phyloP scores from a whole-genome alignment of 1,139 yeast genomes.

The Citeromyces hawaiiensis region DNA sequence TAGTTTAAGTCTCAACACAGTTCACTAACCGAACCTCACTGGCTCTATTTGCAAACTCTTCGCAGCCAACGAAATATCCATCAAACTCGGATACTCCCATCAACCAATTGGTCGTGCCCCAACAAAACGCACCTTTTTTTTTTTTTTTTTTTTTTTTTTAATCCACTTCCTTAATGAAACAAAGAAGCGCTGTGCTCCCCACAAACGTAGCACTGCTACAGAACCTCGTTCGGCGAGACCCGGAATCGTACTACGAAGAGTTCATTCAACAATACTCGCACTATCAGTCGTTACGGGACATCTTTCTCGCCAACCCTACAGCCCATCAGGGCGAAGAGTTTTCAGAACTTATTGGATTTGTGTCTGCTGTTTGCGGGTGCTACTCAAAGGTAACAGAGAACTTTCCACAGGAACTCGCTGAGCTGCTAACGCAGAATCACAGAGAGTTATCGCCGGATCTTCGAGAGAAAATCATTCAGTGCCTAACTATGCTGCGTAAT shows the following conservation, averaged over 20 bases:
- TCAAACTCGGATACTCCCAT: no score
- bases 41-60: no score
- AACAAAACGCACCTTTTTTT: slow-evolving; percentile 4
- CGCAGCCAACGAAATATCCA: no score
- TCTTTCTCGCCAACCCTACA: slow-evolving; percentile 52
- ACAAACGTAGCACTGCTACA: slow-evolving; percentile 84
- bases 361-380: slow-evolving; percentile 82
- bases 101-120: not conserved
- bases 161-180: slow-evolving; percentile 32
- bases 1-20: no score
- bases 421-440: slow-evolving; percentile 60
- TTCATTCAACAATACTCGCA: slow-evolving; percentile 86
- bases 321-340: slow-evolving; percentile 61
- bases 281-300: slow-evolving; percentile 80
- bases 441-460: slow-evolving; percentile 72
- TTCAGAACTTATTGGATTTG: slow-evolving; percentile 76
- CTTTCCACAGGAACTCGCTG: slow-evolving; percentile 72
- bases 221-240: slow-evolving; percentile 86
- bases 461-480: slow-evolving; percentile 83
- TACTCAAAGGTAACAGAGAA: slow-evolving; percentile 79
- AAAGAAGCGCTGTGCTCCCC: slow-evolving; percentile 87
- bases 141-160: slow-evolving; percentile 5
- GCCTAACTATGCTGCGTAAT: slow-evolving; percentile 81
- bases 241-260: slow-evolving; percentile 87
- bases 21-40: no score